Conservation (phyloP, 352 stramenopile species). For the Globisporangium paddicum region DNA sequence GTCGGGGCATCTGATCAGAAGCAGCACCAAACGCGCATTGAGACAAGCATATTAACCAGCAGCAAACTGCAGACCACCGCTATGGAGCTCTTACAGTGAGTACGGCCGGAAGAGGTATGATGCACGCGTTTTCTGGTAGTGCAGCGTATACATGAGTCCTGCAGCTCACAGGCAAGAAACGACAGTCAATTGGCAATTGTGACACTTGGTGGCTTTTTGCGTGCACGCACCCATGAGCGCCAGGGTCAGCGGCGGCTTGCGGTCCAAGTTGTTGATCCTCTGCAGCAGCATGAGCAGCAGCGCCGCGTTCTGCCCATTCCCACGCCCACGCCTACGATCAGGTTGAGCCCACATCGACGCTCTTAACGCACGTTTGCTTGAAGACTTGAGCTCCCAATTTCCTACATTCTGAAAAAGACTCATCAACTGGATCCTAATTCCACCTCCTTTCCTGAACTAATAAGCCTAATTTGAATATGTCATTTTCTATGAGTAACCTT, state of each 20-base stretch:
- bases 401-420: too few relatives aligned
- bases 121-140: slow-evolving; percentile 44
- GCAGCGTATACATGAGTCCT: slow-evolving; percentile 51
- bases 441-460: too few relatives aligned
- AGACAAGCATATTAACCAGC: background rate
- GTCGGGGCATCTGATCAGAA: slow-evolving; percentile 55
- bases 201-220: background rate
- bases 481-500: too few relatives aligned
- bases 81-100: slow-evolving; percentile 35
- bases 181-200: background rate
- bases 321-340: too few relatives aligned
- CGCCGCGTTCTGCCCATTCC: slow-evolving; percentile 20
- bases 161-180: background rate
- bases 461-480: too few relatives aligned
- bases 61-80: background rate
- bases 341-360: too few relatives aligned
- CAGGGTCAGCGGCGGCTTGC: slow-evolving; percentile 56
- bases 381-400: too few relatives aligned
- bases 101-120: slow-evolving; percentile 31
- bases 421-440: too few relatives aligned
- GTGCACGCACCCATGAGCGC: slow-evolving; percentile 28
- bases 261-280: slow-evolving; percentile 48
- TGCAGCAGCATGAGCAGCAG: slow-evolving; percentile 33
- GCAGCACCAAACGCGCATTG: background rate
- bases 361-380: too few relatives aligned